Percentiles rank a stretch among this genome's conserved stretches.
phyloP scores from a whole-genome alignment of 2,329 filamentous ascomycete genomes.

The Colletotrichum camelliae region DNA sequence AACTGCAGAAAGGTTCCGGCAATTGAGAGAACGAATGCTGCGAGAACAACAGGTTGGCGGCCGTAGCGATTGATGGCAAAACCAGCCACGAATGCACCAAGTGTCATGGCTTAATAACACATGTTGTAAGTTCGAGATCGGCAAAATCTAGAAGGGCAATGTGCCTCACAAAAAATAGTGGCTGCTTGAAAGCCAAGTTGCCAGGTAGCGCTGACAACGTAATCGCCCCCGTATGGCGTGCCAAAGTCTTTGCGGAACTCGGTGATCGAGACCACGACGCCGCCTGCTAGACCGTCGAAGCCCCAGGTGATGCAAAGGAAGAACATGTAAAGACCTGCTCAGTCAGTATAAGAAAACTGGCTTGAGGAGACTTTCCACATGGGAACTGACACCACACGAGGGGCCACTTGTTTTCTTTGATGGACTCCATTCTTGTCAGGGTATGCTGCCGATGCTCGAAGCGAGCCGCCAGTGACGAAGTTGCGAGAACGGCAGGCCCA shows the following conservation, averaged over 20 bases:
- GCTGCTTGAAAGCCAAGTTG: no score
- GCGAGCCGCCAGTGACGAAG: neutral
- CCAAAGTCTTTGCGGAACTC: conserved; percentile 48
- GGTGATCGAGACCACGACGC: conserved; percentile 42
- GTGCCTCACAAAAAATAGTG: no score
- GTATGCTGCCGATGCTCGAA: conserved; percentile 12
- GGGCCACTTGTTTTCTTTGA: conserved; percentile 1
- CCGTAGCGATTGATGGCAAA: no score
- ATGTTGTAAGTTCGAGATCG: no score
- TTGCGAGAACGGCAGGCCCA: neutral
- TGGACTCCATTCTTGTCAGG: neutral
- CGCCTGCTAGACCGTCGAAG: conserved; percentile 40
- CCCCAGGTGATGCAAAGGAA: conserved; percentile 24
- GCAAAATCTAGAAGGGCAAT: no score
- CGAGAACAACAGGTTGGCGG: no score
- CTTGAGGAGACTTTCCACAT: neutral
- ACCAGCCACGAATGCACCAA: no score
- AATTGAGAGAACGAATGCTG: no score
- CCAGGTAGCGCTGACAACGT: no score
- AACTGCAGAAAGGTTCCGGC: no score
- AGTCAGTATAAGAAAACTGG: neutral
- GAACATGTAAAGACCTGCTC: conserved; percentile 18
- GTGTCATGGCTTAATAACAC: no score
- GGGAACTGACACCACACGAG: neutral
- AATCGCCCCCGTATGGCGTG: no score